Conservation (phyloP, 345 rosid species). For the Punica granatum region DNA sequence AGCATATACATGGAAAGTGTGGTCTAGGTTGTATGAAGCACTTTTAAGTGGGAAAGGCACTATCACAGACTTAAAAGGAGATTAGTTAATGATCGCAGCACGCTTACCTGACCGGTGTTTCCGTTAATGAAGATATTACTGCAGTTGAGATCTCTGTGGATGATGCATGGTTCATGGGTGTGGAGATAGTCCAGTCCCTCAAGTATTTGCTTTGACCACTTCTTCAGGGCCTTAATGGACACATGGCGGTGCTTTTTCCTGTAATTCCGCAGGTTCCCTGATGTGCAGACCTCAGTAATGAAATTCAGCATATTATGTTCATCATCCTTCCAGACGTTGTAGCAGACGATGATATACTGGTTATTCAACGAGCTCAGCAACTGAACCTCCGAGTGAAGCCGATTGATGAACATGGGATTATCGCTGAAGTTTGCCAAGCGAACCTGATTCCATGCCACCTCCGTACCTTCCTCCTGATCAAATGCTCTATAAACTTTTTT, state of each 20-base stretch:
- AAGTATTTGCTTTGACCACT: conserved; percentile 61
- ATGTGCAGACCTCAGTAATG: conserved; percentile 69
- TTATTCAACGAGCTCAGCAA: conserved; percentile 51
- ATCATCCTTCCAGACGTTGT: conserved; percentile 46
- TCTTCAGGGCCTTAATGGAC: conserved; percentile 60
- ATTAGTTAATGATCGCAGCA: not conserved
- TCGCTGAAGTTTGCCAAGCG: conserved; percentile 38
- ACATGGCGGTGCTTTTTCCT: conserved; percentile 65
- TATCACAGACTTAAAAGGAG: not conserved
- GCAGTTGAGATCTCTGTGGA: conserved; percentile 62
- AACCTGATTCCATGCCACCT: conserved; percentile 77
- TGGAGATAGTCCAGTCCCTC: conserved; percentile 59
- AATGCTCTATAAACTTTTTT: conserved; percentile 72
- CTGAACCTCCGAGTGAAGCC: conserved; percentile 57
- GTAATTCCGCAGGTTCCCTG: conserved; percentile 55
- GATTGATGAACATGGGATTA: conserved; percentile 38
- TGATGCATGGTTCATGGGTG: conserved; percentile 61
- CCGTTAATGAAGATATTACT: conserved; percentile 70
- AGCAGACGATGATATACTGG: conserved; percentile 52
- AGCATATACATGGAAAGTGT: no score
- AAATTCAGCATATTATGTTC: conserved; percentile 43
- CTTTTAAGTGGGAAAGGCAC: no score
- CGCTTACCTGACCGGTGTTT: conserved; percentile 46
- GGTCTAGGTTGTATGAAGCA: no score
- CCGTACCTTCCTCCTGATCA: conserved; percentile 68